phyloP scores from a whole-genome alignment of 2,329 filamentous ascomycete genomes.

The Nemania bipapillata region DNA sequence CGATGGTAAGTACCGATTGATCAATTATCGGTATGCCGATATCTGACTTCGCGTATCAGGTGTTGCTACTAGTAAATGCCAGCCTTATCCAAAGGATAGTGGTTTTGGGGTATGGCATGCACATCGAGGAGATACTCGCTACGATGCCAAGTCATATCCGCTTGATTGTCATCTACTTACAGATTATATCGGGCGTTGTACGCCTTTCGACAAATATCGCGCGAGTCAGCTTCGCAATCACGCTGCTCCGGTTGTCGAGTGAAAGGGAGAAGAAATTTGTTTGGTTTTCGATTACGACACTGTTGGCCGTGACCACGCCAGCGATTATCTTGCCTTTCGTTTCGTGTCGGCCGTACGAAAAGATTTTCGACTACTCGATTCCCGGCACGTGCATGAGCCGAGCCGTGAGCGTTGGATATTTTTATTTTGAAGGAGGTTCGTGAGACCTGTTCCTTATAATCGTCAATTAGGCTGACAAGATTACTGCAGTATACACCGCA shows the following conservation, averaged over 20 bases:
- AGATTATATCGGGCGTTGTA: constrained; percentile 23
- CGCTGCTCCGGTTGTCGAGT: constrained; percentile 15
- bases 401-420: constrained; percentile 21
- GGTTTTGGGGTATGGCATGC: constrained; percentile 25
- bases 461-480: not conserved
- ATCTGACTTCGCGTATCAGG: constrained; percentile 17
- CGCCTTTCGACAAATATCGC: constrained; percentile 28
- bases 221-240: constrained; percentile 26
- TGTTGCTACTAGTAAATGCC: constrained; percentile 23
- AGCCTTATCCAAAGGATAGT: constrained; percentile 20
- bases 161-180: constrained; percentile 24
- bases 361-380: constrained; percentile 28
- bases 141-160: not conserved
- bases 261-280: not conserved
- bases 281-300: constrained; percentile 18
- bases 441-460: not conserved
- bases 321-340: constrained; percentile 29
- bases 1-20: constrained; percentile 24
- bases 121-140: constrained; percentile 11
- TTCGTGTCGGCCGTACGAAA: constrained; percentile 28
- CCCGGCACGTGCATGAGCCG: constrained; percentile 25
- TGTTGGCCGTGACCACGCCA: constrained; percentile 26
- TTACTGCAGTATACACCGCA: constrained; percentile 24
- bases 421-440: constrained; percentile 13
- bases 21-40: not conserved